Conservation (phyloP, 208 protist species). For the Zelonia costaricensis region DNA sequence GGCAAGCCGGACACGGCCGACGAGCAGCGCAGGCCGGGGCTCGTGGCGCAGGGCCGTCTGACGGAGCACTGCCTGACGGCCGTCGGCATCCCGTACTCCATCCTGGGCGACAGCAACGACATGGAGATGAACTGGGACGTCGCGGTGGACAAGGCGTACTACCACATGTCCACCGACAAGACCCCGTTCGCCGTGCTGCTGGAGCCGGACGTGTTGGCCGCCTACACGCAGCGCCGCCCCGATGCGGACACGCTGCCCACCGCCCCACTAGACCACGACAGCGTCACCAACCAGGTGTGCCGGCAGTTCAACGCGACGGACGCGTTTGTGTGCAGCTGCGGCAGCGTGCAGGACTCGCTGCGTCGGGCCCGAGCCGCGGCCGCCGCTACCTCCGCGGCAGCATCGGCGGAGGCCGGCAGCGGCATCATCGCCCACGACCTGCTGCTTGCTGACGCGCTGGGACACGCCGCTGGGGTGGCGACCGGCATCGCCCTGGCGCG, state of each 20-base stretch:
- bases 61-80: conserved; percentile 53
- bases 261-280: conserved; percentile 52
- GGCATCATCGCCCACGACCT: conserved; percentile 55
- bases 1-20: conserved; percentile 48
- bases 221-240: conserved; percentile 30
- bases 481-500: conserved; percentile 69
- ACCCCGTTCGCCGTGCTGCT: conserved; percentile 81
- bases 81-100: conserved; percentile 53
- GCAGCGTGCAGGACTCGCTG: conserved; percentile 31
- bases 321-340: conserved; percentile 76
- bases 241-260: conserved; percentile 28
- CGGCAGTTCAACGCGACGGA: conserved; percentile 55
- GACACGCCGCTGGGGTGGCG: conserved; percentile 64
- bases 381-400: not conserved
- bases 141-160: conserved; percentile 51
- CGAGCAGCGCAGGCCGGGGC: conserved; percentile 72
- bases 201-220: conserved; percentile 47
- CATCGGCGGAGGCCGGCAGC: no score
- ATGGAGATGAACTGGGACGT: conserved; percentile 47
- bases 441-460: conserved; percentile 75
- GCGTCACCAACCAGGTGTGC: conserved; percentile 69
- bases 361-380: conserved; percentile 1
- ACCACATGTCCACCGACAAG: conserved; percentile 47
- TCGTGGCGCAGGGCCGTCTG: conserved; percentile 64
- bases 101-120: conserved; percentile 60